phyloP scores from a whole-genome alignment of 2,329 filamentous ascomycete genomes.

The Myotisia sp. region DNA sequence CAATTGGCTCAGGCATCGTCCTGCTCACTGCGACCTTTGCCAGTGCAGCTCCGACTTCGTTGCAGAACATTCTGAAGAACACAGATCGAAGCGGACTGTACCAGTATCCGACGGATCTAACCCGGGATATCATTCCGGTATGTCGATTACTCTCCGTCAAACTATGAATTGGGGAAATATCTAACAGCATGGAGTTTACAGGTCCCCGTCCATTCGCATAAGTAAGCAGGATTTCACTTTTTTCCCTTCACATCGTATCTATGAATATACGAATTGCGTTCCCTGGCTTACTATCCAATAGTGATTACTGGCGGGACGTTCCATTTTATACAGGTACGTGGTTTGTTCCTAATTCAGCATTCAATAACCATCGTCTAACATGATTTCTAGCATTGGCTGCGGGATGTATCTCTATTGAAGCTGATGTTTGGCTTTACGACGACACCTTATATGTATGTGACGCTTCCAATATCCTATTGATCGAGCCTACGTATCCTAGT shows the following conservation, averaged over 20 bases:
- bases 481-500: not conserved
- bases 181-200: conserved; percentile 13
- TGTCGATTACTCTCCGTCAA: conserved; percentile 16
- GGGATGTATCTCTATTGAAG: conserved; percentile 45
- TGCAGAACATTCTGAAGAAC: conserved; percentile 44
- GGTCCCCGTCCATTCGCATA: conserved; percentile 31
- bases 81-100: conserved; percentile 40
- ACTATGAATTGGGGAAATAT: conserved; percentile 4
- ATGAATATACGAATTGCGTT: too few relatives aligned
- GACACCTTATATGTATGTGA: conserved; percentile 38
- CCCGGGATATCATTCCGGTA: conserved; percentile 45
- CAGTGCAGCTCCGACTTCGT: conserved; percentile 13
- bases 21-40: conserved; percentile 1
- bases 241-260: not conserved
- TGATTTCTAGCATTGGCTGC: conserved; percentile 38
- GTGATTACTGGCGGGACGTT: conserved; percentile 42
- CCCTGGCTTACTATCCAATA: conserved; percentile 38
- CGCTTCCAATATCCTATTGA: not conserved
- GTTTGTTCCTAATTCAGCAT: too few relatives aligned
- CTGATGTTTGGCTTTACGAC: conserved; percentile 47
- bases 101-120: conserved; percentile 47
- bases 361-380: too few relatives aligned
- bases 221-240: conserved; percentile 18
- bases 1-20: too few relatives aligned
- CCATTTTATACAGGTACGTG: conserved; percentile 32